Evolutionary conservation across 176 grass and related monocot species (phyloP), one percentile per base, ranked within the genome.

Genomic region (Poa annua): DNA sequence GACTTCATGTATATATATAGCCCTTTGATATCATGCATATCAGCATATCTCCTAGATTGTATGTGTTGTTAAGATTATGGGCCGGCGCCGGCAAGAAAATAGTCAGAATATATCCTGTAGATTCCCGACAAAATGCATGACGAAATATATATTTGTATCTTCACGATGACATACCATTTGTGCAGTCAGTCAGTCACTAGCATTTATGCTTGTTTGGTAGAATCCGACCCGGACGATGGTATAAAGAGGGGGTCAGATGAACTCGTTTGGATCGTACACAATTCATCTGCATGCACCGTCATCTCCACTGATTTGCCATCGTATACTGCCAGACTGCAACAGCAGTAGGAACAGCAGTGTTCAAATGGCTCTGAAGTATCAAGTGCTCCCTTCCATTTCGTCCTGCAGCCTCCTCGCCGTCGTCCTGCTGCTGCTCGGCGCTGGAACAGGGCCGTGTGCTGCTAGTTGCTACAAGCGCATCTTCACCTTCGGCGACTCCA

Each of bases 401-500:
- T 25, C 22, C 9, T 42, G 38, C 66, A 12, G 71, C 65, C 15
- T 44, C 15, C 21, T 81, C 50, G 11, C 3, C n/a, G 50, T n/a
- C 8, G 22, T 45, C 22, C 57, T 84, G 3, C 67, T 87, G 50
- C 76, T 87, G 51, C 77, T 83, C 25, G 81, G 54, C 32, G 11
- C 74, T 8, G 44, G 16, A 25, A 39, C 38, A 1, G 38, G 13
- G 7, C 24, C 44, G 9, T 80, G 55, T 26, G 22, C 57, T 26
- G 22, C 57, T 26, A 0, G 74, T 53, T 93, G 88, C 81, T 97
- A 91, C 64, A 82, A 86, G n/a, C 67, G 87, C 55, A 93, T 97
- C 19, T 91, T 91, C 25, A 81, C 59, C 56, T 91, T 97, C 20
- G 94, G 94, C 0, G 94, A 97, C 79, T 91, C 91, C 15, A 74